phyloP scores from a whole-genome alignment of 1,139 yeast genomes.

The Magnusiomyces clavatus region DNA sequence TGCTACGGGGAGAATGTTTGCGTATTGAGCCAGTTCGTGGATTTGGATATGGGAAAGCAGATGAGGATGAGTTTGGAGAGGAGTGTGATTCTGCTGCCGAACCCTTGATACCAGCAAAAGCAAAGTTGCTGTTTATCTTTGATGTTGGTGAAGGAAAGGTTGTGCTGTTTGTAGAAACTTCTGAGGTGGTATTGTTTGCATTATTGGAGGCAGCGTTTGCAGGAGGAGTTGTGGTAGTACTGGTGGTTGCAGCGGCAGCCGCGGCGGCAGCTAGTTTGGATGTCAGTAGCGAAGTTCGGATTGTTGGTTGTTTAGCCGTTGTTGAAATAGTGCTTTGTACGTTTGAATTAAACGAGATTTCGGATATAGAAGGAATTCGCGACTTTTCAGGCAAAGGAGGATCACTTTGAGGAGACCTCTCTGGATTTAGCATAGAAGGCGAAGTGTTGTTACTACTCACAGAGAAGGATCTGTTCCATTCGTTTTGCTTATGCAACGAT shows the following conservation, averaged over 20 bases:
- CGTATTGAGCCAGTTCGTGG: slow-evolving; percentile 15
- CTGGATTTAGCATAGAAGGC: slow-evolving; percentile 6
- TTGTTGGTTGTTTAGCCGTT: slow-evolving; percentile 9
- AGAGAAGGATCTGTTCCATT: slow-evolving; percentile 1
- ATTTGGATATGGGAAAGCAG: slow-evolving; percentile 19
- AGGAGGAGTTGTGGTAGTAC: slow-evolving; percentile 12
- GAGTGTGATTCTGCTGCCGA: slow-evolving; percentile 2
- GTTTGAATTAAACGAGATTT: neutral
- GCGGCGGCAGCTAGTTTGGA: slow-evolving; percentile 23
- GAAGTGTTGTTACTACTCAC: slow-evolving; percentile 2
- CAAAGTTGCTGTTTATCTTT: slow-evolving; percentile 1
- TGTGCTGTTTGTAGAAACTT: slow-evolving; percentile 5
- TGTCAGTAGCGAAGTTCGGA: slow-evolving; percentile 19
- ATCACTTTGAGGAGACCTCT: slow-evolving; percentile 9
- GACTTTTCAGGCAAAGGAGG: slow-evolving; percentile 6
- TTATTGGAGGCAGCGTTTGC: slow-evolving; percentile 4
- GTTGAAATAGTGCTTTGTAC: neutral
- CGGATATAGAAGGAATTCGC: slow-evolving; percentile 8
- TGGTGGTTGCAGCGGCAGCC: slow-evolving; percentile 24
- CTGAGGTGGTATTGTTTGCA: too few species aligned
- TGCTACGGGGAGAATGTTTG: slow-evolving; percentile 8
- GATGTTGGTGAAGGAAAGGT: slow-evolving; percentile 1
- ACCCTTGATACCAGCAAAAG: neutral
- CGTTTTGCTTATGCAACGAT: neutral
- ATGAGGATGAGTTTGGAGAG: slow-evolving; percentile 2